A percentile compares a stretch with the other conserved stretches of the same genome.
Evolutionary conservation across 164 flowering plant genomes (phyloP).

Genomic region (Platanus orientalis): DNA sequence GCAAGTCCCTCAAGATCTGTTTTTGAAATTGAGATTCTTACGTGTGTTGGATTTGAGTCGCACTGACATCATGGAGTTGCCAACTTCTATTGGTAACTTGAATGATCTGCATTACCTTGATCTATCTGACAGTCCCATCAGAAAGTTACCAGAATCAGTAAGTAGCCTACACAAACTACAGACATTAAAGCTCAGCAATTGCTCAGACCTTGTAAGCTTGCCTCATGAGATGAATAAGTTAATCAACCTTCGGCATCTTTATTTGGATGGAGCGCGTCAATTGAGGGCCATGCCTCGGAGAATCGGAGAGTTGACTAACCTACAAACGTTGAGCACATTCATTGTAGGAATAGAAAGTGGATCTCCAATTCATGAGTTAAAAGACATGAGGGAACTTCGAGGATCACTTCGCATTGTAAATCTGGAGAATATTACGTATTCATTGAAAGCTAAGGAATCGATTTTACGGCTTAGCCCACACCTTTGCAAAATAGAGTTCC

Average conservation of each 20-base stretch:
- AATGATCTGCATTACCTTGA: neutral
- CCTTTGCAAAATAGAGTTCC: no score
- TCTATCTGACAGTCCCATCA: neutral
- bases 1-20: neutral
- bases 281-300: neutral
- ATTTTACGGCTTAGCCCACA: no score
- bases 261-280: neutral
- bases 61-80: neutral
- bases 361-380: constrained; percentile 8
- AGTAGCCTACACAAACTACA: constrained; percentile 9
- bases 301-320: constrained; percentile 3
- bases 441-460: no score
- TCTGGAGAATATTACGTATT: no score
- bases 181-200: neutral
- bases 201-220: neutral
- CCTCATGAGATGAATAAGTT: constrained; percentile 1
- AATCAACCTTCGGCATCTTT: constrained; percentile 2
- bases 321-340: constrained; percentile 10
- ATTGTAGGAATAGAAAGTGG: constrained; percentile 1
- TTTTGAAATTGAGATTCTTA: neutral
- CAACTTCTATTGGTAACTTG: neutral
- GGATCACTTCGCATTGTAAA: constrained; percentile 5
- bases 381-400: constrained; percentile 3
- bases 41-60: constrained; percentile 1
- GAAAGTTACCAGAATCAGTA: constrained; percentile 4